These are phyloP conservation scores for Verruconis gallopava DNA, from an alignment of 2,329 filamentous ascomycete genomes.

Conservation along the genomic window DNA sequence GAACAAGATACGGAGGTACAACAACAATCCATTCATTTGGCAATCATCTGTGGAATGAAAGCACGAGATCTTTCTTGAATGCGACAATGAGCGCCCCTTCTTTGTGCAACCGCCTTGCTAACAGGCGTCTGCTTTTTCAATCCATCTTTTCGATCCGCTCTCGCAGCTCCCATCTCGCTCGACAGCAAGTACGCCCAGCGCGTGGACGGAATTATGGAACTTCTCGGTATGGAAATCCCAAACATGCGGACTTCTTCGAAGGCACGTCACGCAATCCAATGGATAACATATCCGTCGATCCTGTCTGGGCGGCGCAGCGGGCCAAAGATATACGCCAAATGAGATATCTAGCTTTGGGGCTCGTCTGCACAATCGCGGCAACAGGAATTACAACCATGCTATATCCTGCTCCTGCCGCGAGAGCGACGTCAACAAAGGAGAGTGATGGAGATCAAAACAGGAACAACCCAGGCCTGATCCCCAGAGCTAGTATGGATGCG, in stretches of 20 bases:
- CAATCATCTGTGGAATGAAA: no score
- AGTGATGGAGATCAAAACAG: conserved; percentile 4
- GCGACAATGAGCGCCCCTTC: neutral
- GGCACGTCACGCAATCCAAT: conserved; percentile 5
- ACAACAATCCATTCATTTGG: no score
- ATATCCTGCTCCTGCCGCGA: neutral
- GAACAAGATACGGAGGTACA: no score
- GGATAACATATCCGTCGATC: conserved; percentile 2
- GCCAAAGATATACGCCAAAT: conserved; percentile 4
- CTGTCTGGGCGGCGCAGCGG: neutral
- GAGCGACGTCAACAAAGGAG: no score
- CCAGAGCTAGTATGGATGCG: neutral
- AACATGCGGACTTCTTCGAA: neutral
- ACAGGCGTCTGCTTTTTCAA: neutral
- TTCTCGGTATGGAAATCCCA: no score
- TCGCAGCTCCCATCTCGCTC: neutral
- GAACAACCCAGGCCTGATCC: neutral
- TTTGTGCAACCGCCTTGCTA: neutral
- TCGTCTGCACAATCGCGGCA: neutral
- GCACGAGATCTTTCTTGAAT: no score
- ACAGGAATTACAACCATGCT: neutral
- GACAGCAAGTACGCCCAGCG: neutral
- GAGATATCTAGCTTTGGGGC: conserved; percentile 3
- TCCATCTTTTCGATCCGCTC: neutral
- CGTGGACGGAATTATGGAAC: no score